Base-by-base conservation (phyloP, 305 asterid genomes). In the Rubia balearica region DNA sequence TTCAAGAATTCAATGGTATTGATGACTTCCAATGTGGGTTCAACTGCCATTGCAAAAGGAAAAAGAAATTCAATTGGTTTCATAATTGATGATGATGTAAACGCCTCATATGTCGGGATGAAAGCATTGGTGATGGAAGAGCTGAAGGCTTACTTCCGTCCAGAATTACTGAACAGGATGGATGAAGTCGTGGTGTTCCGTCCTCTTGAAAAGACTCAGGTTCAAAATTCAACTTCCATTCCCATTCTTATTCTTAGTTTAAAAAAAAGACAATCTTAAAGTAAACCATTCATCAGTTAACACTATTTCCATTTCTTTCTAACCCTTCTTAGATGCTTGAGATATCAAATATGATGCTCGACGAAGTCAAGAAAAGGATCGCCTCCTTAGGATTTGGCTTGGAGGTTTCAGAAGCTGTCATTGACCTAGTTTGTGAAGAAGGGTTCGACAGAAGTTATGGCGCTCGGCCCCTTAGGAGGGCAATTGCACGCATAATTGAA, bases 111-210 rank as follows among this genome's bases (percentile, higher is more conserved):
- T 87, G 80, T 87, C 64, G 96, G 96, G 72, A 79, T 93, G 93
- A 93, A 89, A 85, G 83, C 93, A 56, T 77, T 91, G 81, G 84
- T 93, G 69, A 82, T 85, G 86, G 98, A 93, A 84, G 96, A 93
- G 88, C 83, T 93, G 61, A 93, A 89, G 82, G 76, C 87, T 27
- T 93, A 93, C 72, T 93, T 93, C 78, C 97, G 97, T 27, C 97
- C 97, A 4, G 98, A 93, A 83, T 81, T 93, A 61, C 95, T 93
- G 61, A 93, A 93, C 78, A 81, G 98, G 83, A 85, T 93, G 77
- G 98, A 93, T 69, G 98, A 93, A 87, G 94, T 93, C 41, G 98
- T 93, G 64, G 96, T 93, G 73, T 93, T 93, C 83, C 96, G 88
- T 77, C 80, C 96, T 67, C 96, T 93, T 41, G 96, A 91, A 82